Evolutionary conservation across 345 rosid genomes (phyloP).

Genomic region (Populus simonii): DNA sequence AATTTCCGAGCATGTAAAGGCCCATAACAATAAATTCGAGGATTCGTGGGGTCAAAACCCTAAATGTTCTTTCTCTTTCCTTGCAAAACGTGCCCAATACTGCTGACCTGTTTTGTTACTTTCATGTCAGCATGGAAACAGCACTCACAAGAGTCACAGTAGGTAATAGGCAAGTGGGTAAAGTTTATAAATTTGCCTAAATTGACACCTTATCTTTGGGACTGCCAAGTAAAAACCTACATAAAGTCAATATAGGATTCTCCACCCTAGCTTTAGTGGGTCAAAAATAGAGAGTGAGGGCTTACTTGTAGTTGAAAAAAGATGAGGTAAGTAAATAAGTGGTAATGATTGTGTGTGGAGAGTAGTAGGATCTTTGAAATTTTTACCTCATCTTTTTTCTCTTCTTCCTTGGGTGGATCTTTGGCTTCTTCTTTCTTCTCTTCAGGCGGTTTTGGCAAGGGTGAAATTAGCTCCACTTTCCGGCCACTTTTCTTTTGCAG

Average conservation of each 20-base stretch:
- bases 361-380: background rate
- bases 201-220: background rate
- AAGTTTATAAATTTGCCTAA: background rate
- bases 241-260: background rate
- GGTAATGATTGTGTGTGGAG: too few species aligned
- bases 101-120: constrained; percentile 42
- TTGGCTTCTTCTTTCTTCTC: constrained; percentile 31
- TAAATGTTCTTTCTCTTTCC: background rate
- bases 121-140: constrained; percentile 48
- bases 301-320: background rate
- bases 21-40: constrained; percentile 4
- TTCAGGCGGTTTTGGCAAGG: constrained; percentile 53
- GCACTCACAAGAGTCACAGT: constrained; percentile 20
- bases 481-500: constrained; percentile 63
- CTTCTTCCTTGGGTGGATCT: constrained; percentile 45
- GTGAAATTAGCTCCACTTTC: constrained; percentile 67
- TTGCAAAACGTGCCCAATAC: constrained; percentile 35
- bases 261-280: background rate
- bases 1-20: background rate
- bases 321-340: background rate
- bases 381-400: constrained; percentile 58
- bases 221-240: background rate
- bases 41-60: constrained; percentile 33
- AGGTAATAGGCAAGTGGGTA: background rate
- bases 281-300: background rate